Percentiles rank a stretch among this genome's conserved stretches.
Conservation (phyloP, 768 basidiomycete species). For the Phlegmacium glaucopus region DNA sequence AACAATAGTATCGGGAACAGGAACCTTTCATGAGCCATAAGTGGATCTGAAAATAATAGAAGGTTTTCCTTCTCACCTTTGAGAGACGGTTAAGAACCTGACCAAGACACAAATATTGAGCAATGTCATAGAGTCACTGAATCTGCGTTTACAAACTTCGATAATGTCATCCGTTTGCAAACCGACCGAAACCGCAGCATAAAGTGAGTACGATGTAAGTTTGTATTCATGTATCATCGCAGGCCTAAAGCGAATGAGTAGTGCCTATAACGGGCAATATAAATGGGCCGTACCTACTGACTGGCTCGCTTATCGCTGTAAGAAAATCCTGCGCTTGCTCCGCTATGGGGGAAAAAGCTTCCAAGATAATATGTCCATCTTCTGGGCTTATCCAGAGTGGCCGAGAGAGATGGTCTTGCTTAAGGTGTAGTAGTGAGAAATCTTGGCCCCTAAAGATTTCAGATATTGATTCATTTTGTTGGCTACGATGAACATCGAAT, state of each 20-base stretch:
- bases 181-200: constrained; percentile 98
- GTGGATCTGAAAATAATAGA: constrained; percentile 1
- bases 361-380: constrained; percentile 90
- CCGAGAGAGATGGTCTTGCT: constrained; percentile 86
- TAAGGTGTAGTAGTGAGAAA: constrained; percentile 83
- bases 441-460: constrained; percentile 84
- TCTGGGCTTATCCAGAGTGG: constrained; percentile 97
- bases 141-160: constrained; percentile 62
- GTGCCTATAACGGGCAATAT: not conserved
- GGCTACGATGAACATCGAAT: constrained; percentile 62
- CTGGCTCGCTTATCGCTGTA: constrained; percentile 96
- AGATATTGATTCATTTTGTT: constrained; percentile 74
- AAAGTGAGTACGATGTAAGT: constrained; percentile 95
- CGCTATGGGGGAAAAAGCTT: constrained; percentile 96
- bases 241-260: constrained; percentile 54
- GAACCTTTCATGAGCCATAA: constrained; percentile 54
- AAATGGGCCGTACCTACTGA: constrained; percentile 78
- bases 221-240: constrained; percentile 99
- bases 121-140: constrained; percentile 12
- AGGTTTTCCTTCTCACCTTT: constrained; percentile 45
- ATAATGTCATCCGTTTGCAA: constrained; percentile 98
- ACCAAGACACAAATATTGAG: constrained; percentile 20
- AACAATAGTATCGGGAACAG: constrained; percentile 84
- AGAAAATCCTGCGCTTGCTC: constrained; percentile 98
- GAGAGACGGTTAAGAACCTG: constrained; percentile 80